Evolutionary conservation across 1,284 basidiomycete genomes (phyloP), one percentile per base, ranked within the genome.

Genomic region (Moesziomyces sp.): DNA sequence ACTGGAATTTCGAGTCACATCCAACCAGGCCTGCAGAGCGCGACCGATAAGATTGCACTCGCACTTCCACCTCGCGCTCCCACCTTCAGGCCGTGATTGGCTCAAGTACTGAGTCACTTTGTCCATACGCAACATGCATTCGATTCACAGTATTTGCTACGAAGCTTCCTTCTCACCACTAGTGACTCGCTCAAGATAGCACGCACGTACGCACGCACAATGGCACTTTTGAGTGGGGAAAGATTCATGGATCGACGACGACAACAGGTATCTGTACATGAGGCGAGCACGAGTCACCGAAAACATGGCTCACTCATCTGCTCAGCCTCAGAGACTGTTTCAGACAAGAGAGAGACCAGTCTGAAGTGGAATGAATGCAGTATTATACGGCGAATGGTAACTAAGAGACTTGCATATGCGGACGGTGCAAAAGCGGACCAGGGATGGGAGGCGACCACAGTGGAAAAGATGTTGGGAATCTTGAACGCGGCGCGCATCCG

Each of bases 401-500:
- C 42, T 21, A 33, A 44, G 40, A 58, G 46, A 48, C 50, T 45
- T 68, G 65, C 65, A 55, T 52, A 68, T 68, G 59, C 65, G 64
- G 53, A 60, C 53, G 65, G 55, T 54, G 65, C 65, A 62, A 68
- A 62, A 35, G 46, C 30, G 45, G 33, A 68, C 65, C 58, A 68
- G 30, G 56, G 65, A 68, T 62, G 59, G 49, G 48, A 53, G 52
- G 50, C 53, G 16, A 52, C 63, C 50, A 52, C 47, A 23, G 11
- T 18, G 38, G 14, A 21, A 33, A 45, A 21, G 40, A 43, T 45
- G 14, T 10, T 28, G 21, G 38, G 35, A 28, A 40, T 43, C 35
- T 5, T 26, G 28, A 47, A 10, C 35, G 45, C 30, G 42, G 33
- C 52, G 28, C 43, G 45, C 46, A 16, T 30, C 43, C 18, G 38